Conservation (phyloP, 2,329 filamentous ascomycete species). For the Botryotinia convoluta region DNA sequence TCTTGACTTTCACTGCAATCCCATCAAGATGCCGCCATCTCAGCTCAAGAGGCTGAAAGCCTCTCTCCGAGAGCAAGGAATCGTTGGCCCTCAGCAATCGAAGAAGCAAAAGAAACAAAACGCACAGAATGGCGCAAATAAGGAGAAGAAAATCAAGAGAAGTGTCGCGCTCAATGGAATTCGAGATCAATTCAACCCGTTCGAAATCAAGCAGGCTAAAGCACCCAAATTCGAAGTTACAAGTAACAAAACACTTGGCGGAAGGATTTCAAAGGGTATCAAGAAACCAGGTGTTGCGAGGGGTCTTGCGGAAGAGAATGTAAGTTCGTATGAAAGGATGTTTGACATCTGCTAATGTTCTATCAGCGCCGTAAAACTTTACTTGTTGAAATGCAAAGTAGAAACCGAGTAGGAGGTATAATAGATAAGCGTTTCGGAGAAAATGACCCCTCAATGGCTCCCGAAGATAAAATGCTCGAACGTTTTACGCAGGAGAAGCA, state of each 20-base stretch:
- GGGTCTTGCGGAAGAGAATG: conserved; percentile 80
- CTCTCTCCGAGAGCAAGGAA: conserved; percentile 83
- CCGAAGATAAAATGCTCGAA: conserved; percentile 88
- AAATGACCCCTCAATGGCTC: conserved; percentile 88
- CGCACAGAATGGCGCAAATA: conserved; percentile 62
- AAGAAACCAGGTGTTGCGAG: conserved; percentile 80
- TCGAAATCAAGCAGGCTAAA: conserved; percentile 81
- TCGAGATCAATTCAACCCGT: conserved; percentile 95
- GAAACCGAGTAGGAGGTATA: conserved; percentile 90
- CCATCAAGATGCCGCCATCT: conserved; percentile 76
- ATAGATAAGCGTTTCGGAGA: conserved; percentile 93
- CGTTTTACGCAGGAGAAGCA: conserved; percentile 88
- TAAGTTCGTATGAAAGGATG: conserved; percentile 41
- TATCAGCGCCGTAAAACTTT: conserved; percentile 25
- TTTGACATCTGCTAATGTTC: conserved; percentile 22
- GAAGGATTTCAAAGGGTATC: conserved; percentile 54
- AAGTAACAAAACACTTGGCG: conserved; percentile 54
- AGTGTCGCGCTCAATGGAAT: conserved; percentile 79
- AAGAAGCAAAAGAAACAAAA: conserved; percentile 88
- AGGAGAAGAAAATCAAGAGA: conserved; percentile 72
- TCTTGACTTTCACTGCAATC: not conserved
- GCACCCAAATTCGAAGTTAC: conserved; percentile 85
- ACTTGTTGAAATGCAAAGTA: conserved; percentile 69
- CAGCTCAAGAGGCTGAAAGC: conserved; percentile 95
- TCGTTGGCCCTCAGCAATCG: conserved; percentile 87